These are phyloP conservation scores for Debaryomyces sp. DNA, from an alignment of 1,139 yeast species.

Conservation along the genomic window DNA sequence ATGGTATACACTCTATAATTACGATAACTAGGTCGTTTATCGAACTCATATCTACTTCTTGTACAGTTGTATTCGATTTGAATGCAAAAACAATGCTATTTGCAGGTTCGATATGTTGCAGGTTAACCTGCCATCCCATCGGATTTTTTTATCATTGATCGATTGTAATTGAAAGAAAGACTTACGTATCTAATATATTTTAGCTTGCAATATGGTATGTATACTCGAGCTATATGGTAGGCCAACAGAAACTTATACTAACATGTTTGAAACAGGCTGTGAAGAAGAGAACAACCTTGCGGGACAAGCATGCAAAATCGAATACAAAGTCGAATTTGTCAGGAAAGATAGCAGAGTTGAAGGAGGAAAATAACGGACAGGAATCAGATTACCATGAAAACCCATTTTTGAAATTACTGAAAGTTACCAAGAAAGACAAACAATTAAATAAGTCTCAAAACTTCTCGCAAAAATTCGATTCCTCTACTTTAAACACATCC, in stretches of 20 bases:
- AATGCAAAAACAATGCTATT: slow-evolving; percentile 5
- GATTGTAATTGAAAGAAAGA: background rate
- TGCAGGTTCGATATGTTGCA: slow-evolving; percentile 4
- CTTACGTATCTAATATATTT: background rate
- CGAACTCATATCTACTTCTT: too few species aligned
- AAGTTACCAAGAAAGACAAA: slow-evolving; percentile 58
- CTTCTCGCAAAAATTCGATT: slow-evolving; percentile 29
- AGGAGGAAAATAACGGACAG: slow-evolving; percentile 20
- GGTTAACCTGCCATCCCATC: slow-evolving; percentile 3
- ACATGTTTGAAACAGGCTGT: slow-evolving; percentile 29
- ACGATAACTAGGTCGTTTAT: too few species aligned
- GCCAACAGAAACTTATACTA: slow-evolving; percentile 15
- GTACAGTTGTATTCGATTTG: background rate
- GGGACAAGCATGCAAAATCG: slow-evolving; percentile 35
- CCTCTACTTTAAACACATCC: slow-evolving; percentile 36
- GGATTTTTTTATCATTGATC: slow-evolving; percentile 1
- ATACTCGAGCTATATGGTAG: background rate
- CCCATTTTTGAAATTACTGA: slow-evolving; percentile 58
- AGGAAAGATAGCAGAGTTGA: slow-evolving; percentile 31
- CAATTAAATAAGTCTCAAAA: slow-evolving; percentile 36
- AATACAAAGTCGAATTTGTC: slow-evolving; percentile 20
- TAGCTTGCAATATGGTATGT: slow-evolving; percentile 3
- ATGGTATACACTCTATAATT: too few species aligned
- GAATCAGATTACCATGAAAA: slow-evolving; percentile 37
- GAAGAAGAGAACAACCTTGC: slow-evolving; percentile 40